These are phyloP conservation scores for Pythium rhizo-oryzae DNA, from an alignment of 352 stramenopile species.

Conservation along the genomic window DNA sequence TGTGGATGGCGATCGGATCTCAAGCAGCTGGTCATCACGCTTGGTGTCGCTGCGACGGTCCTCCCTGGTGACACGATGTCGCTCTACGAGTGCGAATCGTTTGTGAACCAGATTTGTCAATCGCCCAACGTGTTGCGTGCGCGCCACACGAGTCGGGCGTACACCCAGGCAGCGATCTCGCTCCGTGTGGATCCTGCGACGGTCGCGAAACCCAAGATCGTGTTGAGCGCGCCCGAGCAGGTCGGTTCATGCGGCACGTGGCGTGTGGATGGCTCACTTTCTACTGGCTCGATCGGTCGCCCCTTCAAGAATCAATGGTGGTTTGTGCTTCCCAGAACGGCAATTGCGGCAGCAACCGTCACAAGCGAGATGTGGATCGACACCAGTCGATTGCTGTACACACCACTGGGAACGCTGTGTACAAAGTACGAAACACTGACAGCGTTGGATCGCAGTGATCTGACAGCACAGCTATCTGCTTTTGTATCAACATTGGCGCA, in stretches of 20 bases:
- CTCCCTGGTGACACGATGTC: constrained; percentile 42
- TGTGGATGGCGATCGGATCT: constrained; percentile 63
- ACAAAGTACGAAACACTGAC: constrained; percentile 42
- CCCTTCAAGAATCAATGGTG: constrained; percentile 44
- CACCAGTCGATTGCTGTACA: constrained; percentile 36
- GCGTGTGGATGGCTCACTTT: constrained; percentile 53
- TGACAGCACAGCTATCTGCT: constrained; percentile 29
- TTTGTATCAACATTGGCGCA: constrained; percentile 49
- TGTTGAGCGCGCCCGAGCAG: constrained; percentile 57
- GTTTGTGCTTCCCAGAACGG: constrained; percentile 40
- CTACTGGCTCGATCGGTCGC: constrained; percentile 52
- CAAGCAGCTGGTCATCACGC: constrained; percentile 48
- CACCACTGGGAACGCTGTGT: constrained; percentile 40
- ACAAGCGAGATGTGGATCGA: constrained; percentile 18
- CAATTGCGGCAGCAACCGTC: neutral
- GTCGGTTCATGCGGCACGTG: constrained; percentile 63
- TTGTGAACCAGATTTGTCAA: constrained; percentile 51
- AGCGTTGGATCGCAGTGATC: constrained; percentile 34
- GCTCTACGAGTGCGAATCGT: constrained; percentile 53
- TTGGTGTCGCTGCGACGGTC: constrained; percentile 50
- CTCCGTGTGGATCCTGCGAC: constrained; percentile 33
- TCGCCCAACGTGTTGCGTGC: constrained; percentile 51
- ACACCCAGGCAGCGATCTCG: constrained; percentile 49
- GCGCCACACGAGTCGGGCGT: constrained; percentile 51
- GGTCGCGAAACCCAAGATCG: constrained; percentile 42